phyloP scores from a whole-genome alignment of 495 filamentous ascomycete species.

The Penicillium robsamsonii region DNA sequence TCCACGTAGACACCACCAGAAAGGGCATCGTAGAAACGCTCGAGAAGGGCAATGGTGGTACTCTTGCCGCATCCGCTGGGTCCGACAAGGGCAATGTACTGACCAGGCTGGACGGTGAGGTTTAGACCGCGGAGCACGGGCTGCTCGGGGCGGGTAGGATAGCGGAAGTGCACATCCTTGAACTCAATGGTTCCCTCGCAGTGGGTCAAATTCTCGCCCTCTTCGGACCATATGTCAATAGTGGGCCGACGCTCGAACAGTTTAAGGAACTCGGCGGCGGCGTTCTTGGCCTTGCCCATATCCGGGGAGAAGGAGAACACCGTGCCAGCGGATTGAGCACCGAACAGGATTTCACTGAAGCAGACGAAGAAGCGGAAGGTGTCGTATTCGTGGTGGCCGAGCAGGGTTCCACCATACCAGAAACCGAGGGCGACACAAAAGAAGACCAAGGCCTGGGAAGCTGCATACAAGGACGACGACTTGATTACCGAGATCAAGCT shows the following conservation, averaged over 20 bases:
- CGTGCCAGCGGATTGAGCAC: conserved; percentile 79
- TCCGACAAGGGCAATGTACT: conserved; percentile 79
- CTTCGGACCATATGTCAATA: conserved; percentile 80
- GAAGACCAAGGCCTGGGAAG: conserved; percentile 77
- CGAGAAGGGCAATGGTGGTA: conserved; percentile 75
- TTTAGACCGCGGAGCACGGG: conserved; percentile 74
- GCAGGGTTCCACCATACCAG: conserved; percentile 85
- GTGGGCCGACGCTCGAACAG: conserved; percentile 75
- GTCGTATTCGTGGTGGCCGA: conserved; percentile 65
- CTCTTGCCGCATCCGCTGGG: conserved; percentile 82
- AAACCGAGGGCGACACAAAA: conserved; percentile 85
- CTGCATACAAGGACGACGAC: conserved; percentile 72
- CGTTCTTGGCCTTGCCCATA: conserved; percentile 85
- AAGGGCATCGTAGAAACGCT: conserved; percentile 82
- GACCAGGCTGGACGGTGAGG: conserved; percentile 68
- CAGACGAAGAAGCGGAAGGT: conserved; percentile 85
- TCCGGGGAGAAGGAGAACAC: conserved; percentile 84
- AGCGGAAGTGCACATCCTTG: conserved; percentile 75
- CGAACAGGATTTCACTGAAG: conserved; percentile 76
- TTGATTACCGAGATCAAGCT: conserved; percentile 64
- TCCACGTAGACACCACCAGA: conserved; percentile 72
- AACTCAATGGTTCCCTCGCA: conserved; percentile 74
- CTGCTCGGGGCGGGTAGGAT: conserved; percentile 76
- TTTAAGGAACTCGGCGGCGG: conserved; percentile 69
- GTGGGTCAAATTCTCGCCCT: conserved; percentile 58